Conservation (phyloP, 176 grass and related monocot species). For the Rhynchospora tenuis region DNA sequence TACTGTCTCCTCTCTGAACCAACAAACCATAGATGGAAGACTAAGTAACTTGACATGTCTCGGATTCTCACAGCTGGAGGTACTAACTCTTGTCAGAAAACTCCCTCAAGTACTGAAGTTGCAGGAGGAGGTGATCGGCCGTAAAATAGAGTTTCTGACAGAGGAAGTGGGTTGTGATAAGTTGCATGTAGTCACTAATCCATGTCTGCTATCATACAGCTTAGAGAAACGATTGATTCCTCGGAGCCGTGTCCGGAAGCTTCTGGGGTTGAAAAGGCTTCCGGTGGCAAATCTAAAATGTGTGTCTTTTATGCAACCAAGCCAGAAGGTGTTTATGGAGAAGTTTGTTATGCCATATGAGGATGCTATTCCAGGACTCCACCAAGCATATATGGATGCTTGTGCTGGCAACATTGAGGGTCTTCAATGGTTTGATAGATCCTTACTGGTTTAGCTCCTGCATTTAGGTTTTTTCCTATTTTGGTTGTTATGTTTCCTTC, state of each 20-base stretch:
- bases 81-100: conserved; percentile 12
- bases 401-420: neutral
- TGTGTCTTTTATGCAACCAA: neutral
- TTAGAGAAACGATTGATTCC: conserved; percentile 39
- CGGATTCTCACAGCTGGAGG: conserved; percentile 26
- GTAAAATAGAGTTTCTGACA: conserved; percentile 31
- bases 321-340: neutral
- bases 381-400: conserved; percentile 13
- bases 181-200: neutral
- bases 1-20: neutral
- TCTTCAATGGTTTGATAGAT: too few relatives aligned
- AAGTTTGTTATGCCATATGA: conserved; percentile 24
- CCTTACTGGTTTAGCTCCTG: too few relatives aligned
- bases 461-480: neutral
- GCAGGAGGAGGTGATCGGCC: neutral
- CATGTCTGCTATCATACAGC: conserved; percentile 15
- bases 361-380: conserved; percentile 20
- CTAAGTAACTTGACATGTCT: conserved; percentile 27
- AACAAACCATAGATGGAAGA: conserved; percentile 20
- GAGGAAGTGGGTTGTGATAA: neutral
- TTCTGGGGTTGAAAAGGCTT: conserved; percentile 32
- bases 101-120: conserved; percentile 15
- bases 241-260: conserved; percentile 22
- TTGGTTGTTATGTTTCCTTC: neutral
- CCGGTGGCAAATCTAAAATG: neutral